Evolutionary conservation across 1,284 basidiomycete species (phyloP).

Genomic region (Vanrija pseudolonga): DNA sequence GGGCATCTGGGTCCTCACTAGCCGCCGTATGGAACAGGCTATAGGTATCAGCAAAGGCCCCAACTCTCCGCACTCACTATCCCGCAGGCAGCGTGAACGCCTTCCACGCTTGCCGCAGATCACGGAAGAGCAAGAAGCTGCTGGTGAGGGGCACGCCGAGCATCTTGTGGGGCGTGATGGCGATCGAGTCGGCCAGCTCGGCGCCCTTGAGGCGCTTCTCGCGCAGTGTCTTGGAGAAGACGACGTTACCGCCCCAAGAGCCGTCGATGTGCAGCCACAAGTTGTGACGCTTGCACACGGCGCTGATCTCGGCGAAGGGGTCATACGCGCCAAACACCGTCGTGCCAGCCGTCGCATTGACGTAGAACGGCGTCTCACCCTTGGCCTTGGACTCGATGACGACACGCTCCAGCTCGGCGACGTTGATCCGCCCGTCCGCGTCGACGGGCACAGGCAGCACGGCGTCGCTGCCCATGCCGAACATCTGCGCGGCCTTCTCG

Average conservation of each 20-base stretch:
- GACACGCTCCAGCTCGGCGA: constrained; percentile 14
- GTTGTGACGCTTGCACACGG: constrained; percentile 25
- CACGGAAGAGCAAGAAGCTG: constrained; percentile 47
- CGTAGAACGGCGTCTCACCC: constrained; percentile 43
- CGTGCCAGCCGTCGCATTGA: constrained; percentile 50
- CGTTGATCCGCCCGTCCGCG: constrained; percentile 20
- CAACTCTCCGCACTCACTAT: constrained; percentile 26
- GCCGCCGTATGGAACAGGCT: constrained; percentile 48
- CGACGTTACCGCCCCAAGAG: constrained; percentile 47
- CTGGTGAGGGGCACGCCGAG: constrained; percentile 48
- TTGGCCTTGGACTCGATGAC: constrained; percentile 11
- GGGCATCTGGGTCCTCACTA: constrained; percentile 7
- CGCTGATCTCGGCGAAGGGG: constrained; percentile 36
- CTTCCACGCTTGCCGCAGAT: constrained; percentile 26
- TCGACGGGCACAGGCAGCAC: constrained; percentile 44
- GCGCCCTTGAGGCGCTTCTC: constrained; percentile 34
- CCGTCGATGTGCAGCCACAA: constrained; percentile 50
- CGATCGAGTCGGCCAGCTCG: constrained; percentile 41
- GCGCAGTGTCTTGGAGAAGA: constrained; percentile 32
- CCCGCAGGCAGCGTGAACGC: constrained; percentile 48
- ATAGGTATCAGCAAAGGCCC: background rate
- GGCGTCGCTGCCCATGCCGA: constrained; percentile 44
- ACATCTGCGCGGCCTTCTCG: constrained; percentile 49
- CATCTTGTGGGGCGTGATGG: constrained; percentile 51
- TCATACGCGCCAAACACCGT: constrained; percentile 50